Percentiles rank a stretch among this genome's conserved stretches.
These are phyloP conservation scores for Trametes versicolor DNA, from an alignment of 1,284 basidiomycete genomes.

Conservation along the genomic window DNA sequence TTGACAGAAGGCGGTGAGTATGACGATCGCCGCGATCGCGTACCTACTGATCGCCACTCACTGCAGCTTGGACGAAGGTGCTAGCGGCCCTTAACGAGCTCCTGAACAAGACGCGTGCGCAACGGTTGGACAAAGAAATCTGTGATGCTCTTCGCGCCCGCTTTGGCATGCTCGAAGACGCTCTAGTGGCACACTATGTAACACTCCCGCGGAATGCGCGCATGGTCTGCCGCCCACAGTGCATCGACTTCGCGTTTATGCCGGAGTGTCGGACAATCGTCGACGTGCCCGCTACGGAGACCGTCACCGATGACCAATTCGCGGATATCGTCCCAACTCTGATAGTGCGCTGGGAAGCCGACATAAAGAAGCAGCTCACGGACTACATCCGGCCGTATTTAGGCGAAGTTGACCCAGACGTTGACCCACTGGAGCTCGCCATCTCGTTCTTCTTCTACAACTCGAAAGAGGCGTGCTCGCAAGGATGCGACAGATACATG, in stretches of 20 bases:
- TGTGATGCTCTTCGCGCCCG: neutral
- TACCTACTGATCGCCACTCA: neutral
- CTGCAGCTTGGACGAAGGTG: neutral
- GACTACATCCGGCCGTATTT: neutral
- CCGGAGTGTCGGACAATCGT: constrained; percentile 9
- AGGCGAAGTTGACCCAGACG: neutral
- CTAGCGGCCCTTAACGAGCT: constrained; percentile 1
- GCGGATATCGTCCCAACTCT: neutral
- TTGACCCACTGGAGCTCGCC: constrained; percentile 1
- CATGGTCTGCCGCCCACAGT: constrained; percentile 12
- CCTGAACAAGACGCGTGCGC: neutral
- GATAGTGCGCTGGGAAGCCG: neutral
- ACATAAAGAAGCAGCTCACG: neutral
- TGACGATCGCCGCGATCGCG: too few species aligned
- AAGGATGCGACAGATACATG: neutral
- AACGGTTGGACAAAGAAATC: constrained; percentile 1
- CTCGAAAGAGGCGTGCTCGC: neutral
- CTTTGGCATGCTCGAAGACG: constrained; percentile 1
- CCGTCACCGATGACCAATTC: constrained; percentile 12
- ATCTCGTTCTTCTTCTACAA: neutral
- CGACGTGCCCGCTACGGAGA: constrained; percentile 2
- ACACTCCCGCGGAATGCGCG: constrained; percentile 3
- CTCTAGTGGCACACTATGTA: constrained; percentile 10
- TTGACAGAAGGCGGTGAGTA: too few species aligned
- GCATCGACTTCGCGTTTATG: constrained; percentile 19